phyloP scores from a whole-genome alignment of 345 rosid genomes.

The Citrus cavaleriei region DNA sequence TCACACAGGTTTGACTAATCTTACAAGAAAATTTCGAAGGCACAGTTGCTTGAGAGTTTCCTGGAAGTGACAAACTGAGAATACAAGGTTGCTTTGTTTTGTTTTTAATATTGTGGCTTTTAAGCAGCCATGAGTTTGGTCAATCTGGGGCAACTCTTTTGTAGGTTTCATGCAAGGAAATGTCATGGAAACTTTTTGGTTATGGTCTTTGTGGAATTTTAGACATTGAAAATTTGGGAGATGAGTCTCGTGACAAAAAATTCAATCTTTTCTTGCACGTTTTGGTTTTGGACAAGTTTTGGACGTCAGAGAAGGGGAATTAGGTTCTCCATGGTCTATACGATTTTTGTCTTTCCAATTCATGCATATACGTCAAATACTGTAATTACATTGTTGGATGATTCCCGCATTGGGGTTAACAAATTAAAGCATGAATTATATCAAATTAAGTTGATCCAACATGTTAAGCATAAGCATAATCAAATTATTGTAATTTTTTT shows the following conservation, averaged over 20 bases:
- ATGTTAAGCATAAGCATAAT: too few species aligned
- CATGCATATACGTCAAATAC: too few species aligned
- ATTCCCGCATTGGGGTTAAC: too few species aligned
- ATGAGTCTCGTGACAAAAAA: background rate
- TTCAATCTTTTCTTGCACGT: conserved; percentile 4
- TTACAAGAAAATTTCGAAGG: background rate
- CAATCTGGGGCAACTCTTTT: background rate
- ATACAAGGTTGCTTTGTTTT: too few species aligned
- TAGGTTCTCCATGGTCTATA: background rate
- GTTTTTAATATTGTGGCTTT: too few species aligned
- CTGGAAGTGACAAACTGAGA: background rate
- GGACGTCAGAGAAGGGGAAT: background rate
- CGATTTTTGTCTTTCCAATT: background rate
- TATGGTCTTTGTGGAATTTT: background rate
- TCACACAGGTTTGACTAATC: background rate
- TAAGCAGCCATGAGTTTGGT: background rate
- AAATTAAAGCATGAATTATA: too few species aligned
- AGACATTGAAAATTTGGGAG: background rate
- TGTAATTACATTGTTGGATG: too few species aligned
- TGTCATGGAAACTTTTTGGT: background rate
- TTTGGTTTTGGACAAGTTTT: background rate
- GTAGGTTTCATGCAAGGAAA: background rate
- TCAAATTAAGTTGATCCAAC: too few species aligned
- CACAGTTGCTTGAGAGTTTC: background rate
- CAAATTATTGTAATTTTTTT: background rate